Evolutionary conservation across 208 protist genomes (phyloP), one percentile per base, ranked within the genome.

Genomic region (Naegleria gruberi): DNA sequence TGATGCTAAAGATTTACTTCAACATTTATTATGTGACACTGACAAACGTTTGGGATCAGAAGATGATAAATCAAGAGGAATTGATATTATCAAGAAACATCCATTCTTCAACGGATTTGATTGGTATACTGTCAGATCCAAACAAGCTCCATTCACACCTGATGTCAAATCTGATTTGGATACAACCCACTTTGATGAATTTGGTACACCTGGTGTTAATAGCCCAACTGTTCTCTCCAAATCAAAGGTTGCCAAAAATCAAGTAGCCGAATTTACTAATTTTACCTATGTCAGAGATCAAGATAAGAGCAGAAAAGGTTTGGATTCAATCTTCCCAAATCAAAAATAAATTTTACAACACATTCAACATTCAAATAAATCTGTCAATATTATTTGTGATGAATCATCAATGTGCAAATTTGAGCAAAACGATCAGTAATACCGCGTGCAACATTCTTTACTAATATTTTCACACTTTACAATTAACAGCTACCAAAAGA

Each of bases 1-100:
- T 34, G 95, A 96, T 26, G 96, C 97, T 12, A 94, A 97, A 41
- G 95, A 98, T 87, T 94, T 99, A 44, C 97, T 99, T 90, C 90
- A 94, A 88, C 93, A 93, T 4, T 95, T 98, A 47, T 94, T 98
- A 90, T 97, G 96, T 82, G 96, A 97, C 46, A 93, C 94, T 19
- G 92, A 94, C 57, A 92, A 97, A 30, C 94, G 96, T 44, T 94
- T 97, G 90, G 93, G 93, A 73, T 96, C 93, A 90, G 51, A 45
- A 46, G 19, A n/a, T 37, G 51, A 46, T 37, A 44, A 83, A 83
- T 23, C 12, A n/a, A 83, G n/a, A 83, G 77, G 77, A 26, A 45
- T 77, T 45, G 92, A 94, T 5, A 93, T 93, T 34, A 96, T 98
- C 45, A 94, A 95, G 83, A 55, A 73, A 0, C 96, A 98, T 90